These are phyloP conservation scores for Colletotrichum sp. DNA, from an alignment of 2,329 filamentous ascomycete species.

Conservation along the genomic window DNA sequence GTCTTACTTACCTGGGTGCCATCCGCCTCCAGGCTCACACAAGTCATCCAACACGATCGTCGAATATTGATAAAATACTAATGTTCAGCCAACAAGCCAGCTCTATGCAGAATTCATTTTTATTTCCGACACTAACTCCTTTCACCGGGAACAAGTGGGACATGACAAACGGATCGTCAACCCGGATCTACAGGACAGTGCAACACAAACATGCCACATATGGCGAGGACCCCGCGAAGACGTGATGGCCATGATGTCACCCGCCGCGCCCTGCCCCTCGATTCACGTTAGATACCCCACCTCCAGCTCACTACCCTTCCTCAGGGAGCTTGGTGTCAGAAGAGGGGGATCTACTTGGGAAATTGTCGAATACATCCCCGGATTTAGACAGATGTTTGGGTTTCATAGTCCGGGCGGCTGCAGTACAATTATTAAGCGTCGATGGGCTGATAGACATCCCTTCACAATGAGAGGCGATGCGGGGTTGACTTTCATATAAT, in stretches of 20 bases:
- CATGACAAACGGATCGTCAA: neutral
- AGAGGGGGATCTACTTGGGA: neutral
- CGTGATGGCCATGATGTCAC: slow-evolving; percentile 18
- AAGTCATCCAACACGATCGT: neutral
- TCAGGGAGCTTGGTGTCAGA: neutral
- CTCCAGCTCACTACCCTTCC: neutral
- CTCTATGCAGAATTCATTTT: neutral
- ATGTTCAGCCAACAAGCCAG: neutral
- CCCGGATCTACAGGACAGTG: neutral
- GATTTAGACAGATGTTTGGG: neutral
- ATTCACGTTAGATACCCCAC: neutral
- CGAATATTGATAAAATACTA: neutral
- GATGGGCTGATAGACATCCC: neutral
- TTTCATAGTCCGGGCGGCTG: neutral
- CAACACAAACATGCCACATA: neutral
- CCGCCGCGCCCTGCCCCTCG: neutral
- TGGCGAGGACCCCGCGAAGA: neutral
- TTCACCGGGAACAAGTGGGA: neutral
- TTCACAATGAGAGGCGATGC: neutral
- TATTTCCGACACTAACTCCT: neutral
- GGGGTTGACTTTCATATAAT: neutral
- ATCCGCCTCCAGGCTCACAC: neutral
- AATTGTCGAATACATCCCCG: neutral
- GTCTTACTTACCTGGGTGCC: neutral
- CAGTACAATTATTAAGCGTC: slow-evolving; percentile 9